A percentile compares a stretch with the other conserved stretches of the same genome.
phyloP scores from a whole-genome alignment of 345 rosid genomes.

The Pseudoturritis turrita region DNA sequence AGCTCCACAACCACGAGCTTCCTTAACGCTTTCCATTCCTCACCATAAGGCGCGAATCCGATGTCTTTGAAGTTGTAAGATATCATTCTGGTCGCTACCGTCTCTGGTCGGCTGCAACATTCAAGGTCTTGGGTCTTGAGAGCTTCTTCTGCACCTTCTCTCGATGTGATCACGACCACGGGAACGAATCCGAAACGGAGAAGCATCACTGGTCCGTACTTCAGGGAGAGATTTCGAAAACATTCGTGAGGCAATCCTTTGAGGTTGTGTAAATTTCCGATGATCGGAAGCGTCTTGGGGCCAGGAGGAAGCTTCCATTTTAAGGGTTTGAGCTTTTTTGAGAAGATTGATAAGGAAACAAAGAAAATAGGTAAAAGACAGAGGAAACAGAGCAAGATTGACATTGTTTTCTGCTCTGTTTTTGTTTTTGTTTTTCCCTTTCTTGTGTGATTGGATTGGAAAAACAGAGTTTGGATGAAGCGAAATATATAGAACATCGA shows the following conservation, averaged over 20 bases:
- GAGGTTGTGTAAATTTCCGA: slow-evolving; percentile 45
- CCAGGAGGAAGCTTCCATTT: slow-evolving; percentile 31
- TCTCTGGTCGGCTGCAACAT: slow-evolving; percentile 37
- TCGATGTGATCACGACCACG: slow-evolving; percentile 39
- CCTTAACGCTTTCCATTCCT: slow-evolving; percentile 40
- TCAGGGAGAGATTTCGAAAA: slow-evolving; percentile 30
- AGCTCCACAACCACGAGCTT: slow-evolving; percentile 34
- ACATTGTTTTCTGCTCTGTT: slow-evolving; percentile 9
- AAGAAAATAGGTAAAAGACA: background rate
- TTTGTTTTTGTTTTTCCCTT: background rate
- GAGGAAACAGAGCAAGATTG: slow-evolving; percentile 16
- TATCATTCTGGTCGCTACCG: slow-evolving; percentile 20
- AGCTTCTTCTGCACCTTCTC: slow-evolving; percentile 37
- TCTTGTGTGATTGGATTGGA: background rate
- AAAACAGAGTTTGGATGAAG: background rate
- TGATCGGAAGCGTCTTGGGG: slow-evolving; percentile 39
- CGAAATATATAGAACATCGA: background rate
- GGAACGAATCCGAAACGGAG: slow-evolving; percentile 41
- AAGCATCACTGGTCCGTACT: slow-evolving; percentile 46
- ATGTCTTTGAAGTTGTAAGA: slow-evolving; percentile 35
- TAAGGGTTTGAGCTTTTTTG: background rate
- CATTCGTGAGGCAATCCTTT: slow-evolving; percentile 33
- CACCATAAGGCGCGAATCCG: slow-evolving; percentile 38
- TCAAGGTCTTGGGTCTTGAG: slow-evolving; percentile 33
- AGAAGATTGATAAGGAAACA: background rate